Evolutionary conservation across 2,329 filamentous ascomycete species (phyloP).

Genomic region (Colletotrichum incanum): DNA sequence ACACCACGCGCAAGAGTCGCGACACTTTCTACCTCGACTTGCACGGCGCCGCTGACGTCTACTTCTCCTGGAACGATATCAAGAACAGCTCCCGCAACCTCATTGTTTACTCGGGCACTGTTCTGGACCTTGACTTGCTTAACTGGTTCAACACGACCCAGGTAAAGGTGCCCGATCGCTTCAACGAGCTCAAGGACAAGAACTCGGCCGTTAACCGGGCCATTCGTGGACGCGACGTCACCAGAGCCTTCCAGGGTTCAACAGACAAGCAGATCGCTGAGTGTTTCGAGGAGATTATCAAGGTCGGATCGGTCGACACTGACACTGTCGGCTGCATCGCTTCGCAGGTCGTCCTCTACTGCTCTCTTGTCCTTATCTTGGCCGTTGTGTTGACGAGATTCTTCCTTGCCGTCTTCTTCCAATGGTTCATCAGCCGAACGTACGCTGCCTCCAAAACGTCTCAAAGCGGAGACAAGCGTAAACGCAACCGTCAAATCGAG

Average conservation of each 20-base stretch:
- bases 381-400: slow-evolving; percentile 91
- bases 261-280: slow-evolving; percentile 86
- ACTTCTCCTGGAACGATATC: slow-evolving; percentile 96
- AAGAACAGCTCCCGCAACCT: slow-evolving; percentile 91
- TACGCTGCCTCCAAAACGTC: slow-evolving; percentile 91
- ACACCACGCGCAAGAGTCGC: slow-evolving; percentile 80
- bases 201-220: slow-evolving; percentile 70
- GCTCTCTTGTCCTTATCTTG: slow-evolving; percentile 92
- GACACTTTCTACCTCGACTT: slow-evolving; percentile 82
- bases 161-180: slow-evolving; percentile 82
- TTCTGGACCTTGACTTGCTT: slow-evolving; percentile 90
- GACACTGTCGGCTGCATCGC: slow-evolving; percentile 98
- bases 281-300: slow-evolving; percentile 94
- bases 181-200: slow-evolving; percentile 84
- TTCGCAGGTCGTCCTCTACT: slow-evolving; percentile 95
- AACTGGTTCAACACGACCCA: slow-evolving; percentile 90
- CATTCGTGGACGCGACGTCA: slow-evolving; percentile 89
- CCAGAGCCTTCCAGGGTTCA: slow-evolving; percentile 85
- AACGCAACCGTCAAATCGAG: slow-evolving; percentile 93
- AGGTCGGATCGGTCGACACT: slow-evolving; percentile 95
- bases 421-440: slow-evolving; percentile 93
- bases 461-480: slow-evolving; percentile 84
- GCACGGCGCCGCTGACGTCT: slow-evolving; percentile 84
- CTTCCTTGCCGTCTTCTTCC: slow-evolving; percentile 89
- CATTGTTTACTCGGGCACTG: slow-evolving; percentile 93